A percentile compares a stretch with the other conserved stretches of the same genome.
Evolutionary conservation across 441 rosid genomes (phyloP).

Genomic region (Isatis lusitanica): DNA sequence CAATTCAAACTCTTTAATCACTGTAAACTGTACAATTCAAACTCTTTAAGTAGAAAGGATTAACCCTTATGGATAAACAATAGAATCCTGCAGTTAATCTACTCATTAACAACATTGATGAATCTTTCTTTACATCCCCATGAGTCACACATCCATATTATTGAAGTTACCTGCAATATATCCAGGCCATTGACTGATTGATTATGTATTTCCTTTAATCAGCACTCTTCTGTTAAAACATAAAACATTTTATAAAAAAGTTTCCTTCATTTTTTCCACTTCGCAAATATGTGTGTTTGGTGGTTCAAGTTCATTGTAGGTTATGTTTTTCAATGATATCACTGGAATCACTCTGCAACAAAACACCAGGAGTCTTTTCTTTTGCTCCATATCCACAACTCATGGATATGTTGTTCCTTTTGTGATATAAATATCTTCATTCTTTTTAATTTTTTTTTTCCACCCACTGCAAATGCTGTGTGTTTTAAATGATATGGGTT

Average conservation of each 20-base stretch:
- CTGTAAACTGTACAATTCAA: too few species aligned
- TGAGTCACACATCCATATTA: background rate
- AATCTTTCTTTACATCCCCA: background rate
- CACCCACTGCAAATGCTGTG: constrained; percentile 7
- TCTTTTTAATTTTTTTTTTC: background rate
- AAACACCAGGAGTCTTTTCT: too few species aligned
- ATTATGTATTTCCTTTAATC: background rate
- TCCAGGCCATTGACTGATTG: background rate
- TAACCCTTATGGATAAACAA: background rate
- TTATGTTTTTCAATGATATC: background rate
- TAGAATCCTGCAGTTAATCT: background rate
- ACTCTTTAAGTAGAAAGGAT: background rate
- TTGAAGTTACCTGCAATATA: background rate
- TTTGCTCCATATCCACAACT: too few species aligned
- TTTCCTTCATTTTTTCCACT: background rate
- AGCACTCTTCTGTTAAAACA: background rate
- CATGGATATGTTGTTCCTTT: too few species aligned
- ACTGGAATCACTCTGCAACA: too few species aligned
- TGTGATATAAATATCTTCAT: too few species aligned
- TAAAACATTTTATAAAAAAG: background rate
- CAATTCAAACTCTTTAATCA: background rate
- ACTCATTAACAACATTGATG: constrained; percentile 4
- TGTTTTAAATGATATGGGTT: background rate
- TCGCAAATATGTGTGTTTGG: background rate
- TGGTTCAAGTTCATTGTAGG: background rate